Conservation (phyloP, 305 asterid species). For the Fraxinus baroniana region DNA sequence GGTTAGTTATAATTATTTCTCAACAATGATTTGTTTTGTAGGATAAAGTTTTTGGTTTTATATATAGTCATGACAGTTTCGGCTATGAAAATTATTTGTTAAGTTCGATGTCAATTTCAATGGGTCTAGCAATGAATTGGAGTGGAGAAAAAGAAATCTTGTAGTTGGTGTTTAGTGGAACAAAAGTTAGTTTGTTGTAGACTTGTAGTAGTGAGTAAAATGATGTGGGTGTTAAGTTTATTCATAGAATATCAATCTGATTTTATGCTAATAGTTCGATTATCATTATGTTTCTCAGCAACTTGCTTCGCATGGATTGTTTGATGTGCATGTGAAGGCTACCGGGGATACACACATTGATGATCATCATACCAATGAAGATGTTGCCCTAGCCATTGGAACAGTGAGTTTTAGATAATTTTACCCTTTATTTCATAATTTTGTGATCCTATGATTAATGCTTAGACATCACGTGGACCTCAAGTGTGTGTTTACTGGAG, state of each 20-base stretch:
- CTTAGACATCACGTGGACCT: neutral
- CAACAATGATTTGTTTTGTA: neutral
- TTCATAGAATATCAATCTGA: neutral
- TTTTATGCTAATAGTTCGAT: constrained; percentile 21
- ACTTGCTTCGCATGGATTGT: constrained; percentile 95
- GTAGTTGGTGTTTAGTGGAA: neutral
- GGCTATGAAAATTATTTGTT: neutral
- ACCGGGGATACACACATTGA: constrained; percentile 90
- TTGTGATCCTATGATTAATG: neutral
- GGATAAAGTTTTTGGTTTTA: neutral
- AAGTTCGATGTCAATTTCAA: neutral
- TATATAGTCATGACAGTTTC: neutral
- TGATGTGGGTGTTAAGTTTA: neutral
- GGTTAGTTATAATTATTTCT: neutral
- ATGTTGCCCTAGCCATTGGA: constrained; percentile 88
- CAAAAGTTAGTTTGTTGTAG: neutral
- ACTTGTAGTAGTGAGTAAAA: neutral
- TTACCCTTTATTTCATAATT: neutral
- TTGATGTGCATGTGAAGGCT: constrained; percentile 80
- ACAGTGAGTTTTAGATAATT: constrained; percentile 47
- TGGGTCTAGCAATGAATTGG: neutral
- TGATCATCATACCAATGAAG: constrained; percentile 98
- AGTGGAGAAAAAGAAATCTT: neutral
- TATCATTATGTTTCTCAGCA: constrained; percentile 48
- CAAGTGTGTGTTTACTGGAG: neutral